phyloP scores from a whole-genome alignment of 345 rosid species.

The Hirschfeldia incana region DNA sequence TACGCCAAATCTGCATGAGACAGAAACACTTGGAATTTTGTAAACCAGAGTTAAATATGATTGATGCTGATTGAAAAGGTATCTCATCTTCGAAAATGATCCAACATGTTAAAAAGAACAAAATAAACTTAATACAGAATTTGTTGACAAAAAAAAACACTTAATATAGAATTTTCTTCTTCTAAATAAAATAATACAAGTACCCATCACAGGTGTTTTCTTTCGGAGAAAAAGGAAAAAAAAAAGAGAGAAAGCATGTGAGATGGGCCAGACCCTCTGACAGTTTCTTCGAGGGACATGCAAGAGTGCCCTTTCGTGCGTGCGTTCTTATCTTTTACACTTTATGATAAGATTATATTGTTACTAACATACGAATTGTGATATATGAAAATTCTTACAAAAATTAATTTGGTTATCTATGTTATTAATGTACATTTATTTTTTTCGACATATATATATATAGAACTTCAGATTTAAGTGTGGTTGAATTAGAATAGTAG shows the following conservation, averaged over 20 bases:
- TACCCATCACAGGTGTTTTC: background rate
- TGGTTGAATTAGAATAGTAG: too few relatives aligned
- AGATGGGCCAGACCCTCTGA: slow-evolving; percentile 44
- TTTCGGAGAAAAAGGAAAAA: background rate
- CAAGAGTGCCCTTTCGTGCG: slow-evolving; percentile 28
- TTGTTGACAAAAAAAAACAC: background rate
- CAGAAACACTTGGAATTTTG: slow-evolving; percentile 32
- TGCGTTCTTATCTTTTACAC: background rate
- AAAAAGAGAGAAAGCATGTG: slow-evolving; percentile 24
- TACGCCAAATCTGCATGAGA: slow-evolving; percentile 35
- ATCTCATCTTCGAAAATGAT: slow-evolving; percentile 13
- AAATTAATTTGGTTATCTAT: too few relatives aligned
- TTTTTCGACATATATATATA: too few relatives aligned
- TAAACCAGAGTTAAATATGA: slow-evolving; percentile 26
- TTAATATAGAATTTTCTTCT: background rate
- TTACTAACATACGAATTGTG: background rate
- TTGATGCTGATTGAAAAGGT: slow-evolving; percentile 33
- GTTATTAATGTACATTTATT: too few relatives aligned
- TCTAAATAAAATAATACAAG: background rate
- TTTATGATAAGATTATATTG: background rate
- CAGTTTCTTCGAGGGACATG: slow-evolving; percentile 42
- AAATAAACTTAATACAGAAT: background rate
- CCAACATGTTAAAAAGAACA: background rate
- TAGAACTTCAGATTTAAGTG: too few relatives aligned
- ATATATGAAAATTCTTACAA: too few relatives aligned